Evolutionary conservation across 1,284 basidiomycete genomes (phyloP), one percentile per base, ranked within the genome.

Genomic region (Meripilus lineatus): DNA sequence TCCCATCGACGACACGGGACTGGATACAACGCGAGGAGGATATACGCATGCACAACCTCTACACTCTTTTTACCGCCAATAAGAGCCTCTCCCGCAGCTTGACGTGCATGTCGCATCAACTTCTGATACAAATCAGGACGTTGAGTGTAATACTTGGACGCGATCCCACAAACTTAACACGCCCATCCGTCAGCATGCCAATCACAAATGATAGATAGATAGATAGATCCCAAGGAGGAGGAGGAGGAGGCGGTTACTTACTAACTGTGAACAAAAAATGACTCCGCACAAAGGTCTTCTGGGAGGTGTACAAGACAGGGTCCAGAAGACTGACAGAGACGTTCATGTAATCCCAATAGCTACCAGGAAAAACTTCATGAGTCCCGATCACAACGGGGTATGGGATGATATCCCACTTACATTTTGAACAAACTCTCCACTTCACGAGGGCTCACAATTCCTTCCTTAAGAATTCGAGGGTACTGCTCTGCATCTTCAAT

Each of bases 221-320:
- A 11, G 17, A 28, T 23, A 23, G 4, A 25, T 4, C 15, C 7
- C 14, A 3, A 34, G 10, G 6, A 18, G 17, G 10, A 14, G 15
- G 22, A 32, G 2, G 7, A 35, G 5, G 5, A n/a, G 2, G 21
- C 8, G 13, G 25, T 10, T 53, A 77, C 86, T 77, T 56, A 89
- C 86, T 78, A 44, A 85, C 84, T 30, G 87, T 89, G 63, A 90
- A 90, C 40, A 90, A 59, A 65, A 90, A 89, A 0, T 86, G 83
- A 50, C 84, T 87, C 15, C 86, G 76, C 66, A 75, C 73, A 58
- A 77, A 78, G n/a, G 81, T 84, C 50, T 72, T 76, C 47, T 82
- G 81, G 8, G 85, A 77, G 1, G 83, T 86, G 56, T 90, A 87
- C 10, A 90, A 69, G n/a, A 72, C 68, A 6, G 84, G 84, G 54